Conservation (phyloP, 2,329 filamentous ascomycete genomes). For the Xylaria sp. region DNA sequence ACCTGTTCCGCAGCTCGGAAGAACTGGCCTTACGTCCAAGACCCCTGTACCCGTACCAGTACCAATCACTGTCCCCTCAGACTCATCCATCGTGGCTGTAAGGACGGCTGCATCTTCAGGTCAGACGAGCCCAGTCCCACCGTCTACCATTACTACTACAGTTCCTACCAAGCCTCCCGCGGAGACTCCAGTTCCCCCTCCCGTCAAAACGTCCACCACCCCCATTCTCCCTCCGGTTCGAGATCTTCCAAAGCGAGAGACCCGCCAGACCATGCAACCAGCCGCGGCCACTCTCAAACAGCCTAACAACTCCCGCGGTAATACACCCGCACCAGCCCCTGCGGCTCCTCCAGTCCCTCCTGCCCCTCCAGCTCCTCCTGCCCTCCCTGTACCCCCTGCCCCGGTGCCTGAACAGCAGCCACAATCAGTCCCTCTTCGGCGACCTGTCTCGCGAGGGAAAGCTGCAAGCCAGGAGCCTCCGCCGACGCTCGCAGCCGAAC, state of each 20-base stretch:
- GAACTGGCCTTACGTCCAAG: conserved; percentile 47
- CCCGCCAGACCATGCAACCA: conserved; percentile 57
- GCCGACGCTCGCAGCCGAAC: conserved; percentile 61
- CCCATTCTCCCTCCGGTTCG: conserved; percentile 53
- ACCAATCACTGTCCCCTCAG: conserved; percentile 42
- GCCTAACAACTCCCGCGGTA: conserved; percentile 44
- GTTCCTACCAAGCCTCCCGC: conserved; percentile 52
- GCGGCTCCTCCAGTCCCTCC: conserved; percentile 47
- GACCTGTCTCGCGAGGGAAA: conserved; percentile 65
- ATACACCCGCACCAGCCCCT: conserved; percentile 51
- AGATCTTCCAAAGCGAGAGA: conserved; percentile 57
- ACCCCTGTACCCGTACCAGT: conserved; percentile 51
- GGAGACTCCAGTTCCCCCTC: conserved; percentile 57
- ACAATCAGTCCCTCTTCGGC: conserved; percentile 50
- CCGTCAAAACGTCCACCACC: conserved; percentile 51
- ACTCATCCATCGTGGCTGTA: conserved; percentile 45
- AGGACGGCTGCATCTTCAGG: conserved; percentile 45
- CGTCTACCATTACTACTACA: conserved; percentile 53
- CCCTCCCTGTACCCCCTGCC: conserved; percentile 50
- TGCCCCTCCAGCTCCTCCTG: conserved; percentile 44
- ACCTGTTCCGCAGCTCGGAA: conserved; percentile 49
- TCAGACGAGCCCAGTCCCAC: conserved; percentile 47
- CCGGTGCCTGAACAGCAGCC: conserved; percentile 49
- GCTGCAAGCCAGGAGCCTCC: conserved; percentile 63
- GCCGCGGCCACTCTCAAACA: conserved; percentile 47